Base-by-base conservation (phyloP, 345 rosid species). In the Adansonia digitata region DNA sequence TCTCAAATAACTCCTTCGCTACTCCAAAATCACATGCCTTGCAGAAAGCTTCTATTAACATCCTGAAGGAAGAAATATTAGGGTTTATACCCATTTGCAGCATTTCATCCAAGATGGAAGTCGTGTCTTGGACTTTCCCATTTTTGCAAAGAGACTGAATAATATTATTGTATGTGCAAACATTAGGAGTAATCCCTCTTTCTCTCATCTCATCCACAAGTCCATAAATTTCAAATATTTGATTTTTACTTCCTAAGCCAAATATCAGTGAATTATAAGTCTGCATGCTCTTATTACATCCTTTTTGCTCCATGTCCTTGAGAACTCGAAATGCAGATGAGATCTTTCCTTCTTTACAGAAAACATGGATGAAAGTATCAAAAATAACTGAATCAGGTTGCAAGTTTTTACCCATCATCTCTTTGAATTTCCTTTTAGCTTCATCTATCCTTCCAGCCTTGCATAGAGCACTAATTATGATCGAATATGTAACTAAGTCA, bases 171-270 rank as follows among this genome's bases (percentile, higher is more conserved):
- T 88, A 95, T 77, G 96, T 95, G 78, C 70, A 82, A 39, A 90
- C 90, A 85, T 90, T 76, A 76, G 99, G 99, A 77, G 89, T 85
- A 78, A 93, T 76, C 42, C 94, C 97, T 71, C 84, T 88, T 84
- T 95, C 99, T 81, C 60, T 90, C 99, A 93, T 95, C 86, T 95
- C 99, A 86, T 95, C 88, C 80, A 95, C 82, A 79, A 93, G 82
- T 68, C 99, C 99, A 76, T 91, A 86, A 68, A 93, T 85, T 83
- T 95, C 99, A 88, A 93, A 95, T 82, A 86, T 83, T 83, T 91
- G 93, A 59, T 85, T 84, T 84, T 90, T 85, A 72, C 82, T 91
- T 71, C 93, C 99, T 15, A 93, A 84, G 26, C 97, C 97, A 63
- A 84, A 80, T 77, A 93, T 91, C 80, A 95, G 80, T 18, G 97